Conservation (phyloP, 305 asterid species). For the Fraxinus floribunda region DNA sequence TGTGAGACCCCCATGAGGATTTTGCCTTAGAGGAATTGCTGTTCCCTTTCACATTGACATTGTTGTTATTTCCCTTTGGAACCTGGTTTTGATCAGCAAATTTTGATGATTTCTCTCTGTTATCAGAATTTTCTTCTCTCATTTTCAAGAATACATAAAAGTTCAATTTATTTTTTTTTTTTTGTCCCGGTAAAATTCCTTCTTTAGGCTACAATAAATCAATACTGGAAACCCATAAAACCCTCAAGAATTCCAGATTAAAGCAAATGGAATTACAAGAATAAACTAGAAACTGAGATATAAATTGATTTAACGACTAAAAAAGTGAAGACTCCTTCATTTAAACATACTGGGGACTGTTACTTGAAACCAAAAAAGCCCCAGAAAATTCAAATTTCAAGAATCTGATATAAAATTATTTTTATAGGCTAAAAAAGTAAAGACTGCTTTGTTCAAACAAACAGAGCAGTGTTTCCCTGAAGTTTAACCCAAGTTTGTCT, state of each 20-base stretch:
- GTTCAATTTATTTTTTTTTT: background rate
- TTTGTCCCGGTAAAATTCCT: background rate
- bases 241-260: slow-evolving; percentile 5
- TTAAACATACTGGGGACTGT: slow-evolving; percentile 10
- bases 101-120: slow-evolving; percentile 49
- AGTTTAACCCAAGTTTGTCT: background rate
- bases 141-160: slow-evolving; percentile 33
- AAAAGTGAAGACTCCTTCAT: slow-evolving; percentile 7
- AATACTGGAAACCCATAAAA: slow-evolving; percentile 1
- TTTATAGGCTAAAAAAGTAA: background rate
- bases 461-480: background rate
- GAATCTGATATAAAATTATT: slow-evolving; percentile 14
- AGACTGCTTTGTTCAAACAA: slow-evolving; percentile 3
- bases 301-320: background rate
- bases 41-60: slow-evolving; percentile 42
- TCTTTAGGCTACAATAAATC: background rate
- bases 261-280: slow-evolving; percentile 8
- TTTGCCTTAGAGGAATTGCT: slow-evolving; percentile 59
- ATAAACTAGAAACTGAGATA: slow-evolving; percentile 9
- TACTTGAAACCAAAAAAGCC: slow-evolving; percentile 15
- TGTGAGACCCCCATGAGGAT: slow-evolving; percentile 85
- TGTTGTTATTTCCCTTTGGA: slow-evolving; percentile 40
- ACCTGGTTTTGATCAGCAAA: slow-evolving; percentile 71
- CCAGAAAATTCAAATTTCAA: background rate
- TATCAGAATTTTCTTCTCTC: slow-evolving; percentile 69